Evolutionary conservation across 441 rosid genomes (phyloP), one percentile per base, ranked within the genome.

Genomic region (Breynia disticha): DNA sequence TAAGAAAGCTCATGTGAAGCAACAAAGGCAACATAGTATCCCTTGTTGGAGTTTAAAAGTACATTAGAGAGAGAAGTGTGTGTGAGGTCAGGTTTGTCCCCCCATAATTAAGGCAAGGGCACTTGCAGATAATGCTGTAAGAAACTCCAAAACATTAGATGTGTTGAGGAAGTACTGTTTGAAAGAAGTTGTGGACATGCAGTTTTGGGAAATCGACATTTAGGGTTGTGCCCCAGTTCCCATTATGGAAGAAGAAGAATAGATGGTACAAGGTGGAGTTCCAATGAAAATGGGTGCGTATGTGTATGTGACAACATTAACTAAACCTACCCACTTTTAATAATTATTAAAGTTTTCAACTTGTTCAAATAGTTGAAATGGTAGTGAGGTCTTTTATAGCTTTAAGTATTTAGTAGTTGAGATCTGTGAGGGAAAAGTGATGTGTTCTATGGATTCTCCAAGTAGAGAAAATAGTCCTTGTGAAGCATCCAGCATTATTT

Each of bases 1-100:
- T 38, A 39, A 38, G 32, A 50, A 22, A 61, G 47, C 60, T 54
- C 66, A 72, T 55, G 46, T 42, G 61, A 67, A 49, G 59, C 22
- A 60, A 59, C 57, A 46, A 52, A 41, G n/a, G 65, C 67, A 65
- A 69, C 68, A 62, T 50, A 53, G 60, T 58, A 70, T 67, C 63
- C 52, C 70, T 42, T 42, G 32, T 54, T 66, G 62, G 65, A 74
- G 39, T 44, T 59, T 41, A 38, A 74, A 71, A 41, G 79, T 69
- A 65, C 73, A 64, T 37, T 45, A 48, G 53, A 55, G 52, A n/a
- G n/a, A n/a, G 8, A 28, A 4, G 35, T 28, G n/a, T n/a, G n/a
- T n/a, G 35, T 57, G 58, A 59, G 68, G 56, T 65, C 70, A 61
- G 45, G 35, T 55, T 55, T 72, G 78, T 66, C 76, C 47, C 74